phyloP scores from a whole-genome alignment of 768 basidiomycete species.

The Xerocomellus dryophilus region DNA sequence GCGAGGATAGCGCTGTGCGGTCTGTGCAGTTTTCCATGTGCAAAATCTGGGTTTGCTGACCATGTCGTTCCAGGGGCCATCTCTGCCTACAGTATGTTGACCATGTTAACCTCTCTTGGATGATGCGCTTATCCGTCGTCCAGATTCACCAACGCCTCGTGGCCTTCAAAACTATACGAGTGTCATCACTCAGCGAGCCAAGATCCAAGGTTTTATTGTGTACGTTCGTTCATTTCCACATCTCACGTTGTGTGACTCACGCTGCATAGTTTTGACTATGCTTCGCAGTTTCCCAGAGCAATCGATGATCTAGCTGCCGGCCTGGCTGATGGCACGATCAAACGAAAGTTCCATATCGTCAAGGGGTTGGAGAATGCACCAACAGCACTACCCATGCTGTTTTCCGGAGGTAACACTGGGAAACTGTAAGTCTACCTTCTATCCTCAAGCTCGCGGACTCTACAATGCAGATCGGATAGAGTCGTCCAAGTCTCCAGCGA shows the following conservation, averaged over 20 bases:
- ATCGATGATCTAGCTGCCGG: conserved; percentile 53
- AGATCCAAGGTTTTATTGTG: conserved; percentile 83
- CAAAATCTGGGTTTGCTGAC: conserved; percentile 1
- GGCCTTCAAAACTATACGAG: conserved; percentile 66
- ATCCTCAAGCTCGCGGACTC: background rate
- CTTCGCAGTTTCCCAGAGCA: conserved; percentile 53
- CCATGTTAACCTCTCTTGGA: background rate
- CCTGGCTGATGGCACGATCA: conserved; percentile 66
- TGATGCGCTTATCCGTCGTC: background rate
- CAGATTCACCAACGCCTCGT: conserved; percentile 58
- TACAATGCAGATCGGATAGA: conserved; percentile 32
- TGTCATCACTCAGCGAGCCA: conserved; percentile 75
- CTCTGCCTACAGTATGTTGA: conserved; percentile 69
- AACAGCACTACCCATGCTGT: conserved; percentile 65
- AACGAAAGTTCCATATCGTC: conserved; percentile 77
- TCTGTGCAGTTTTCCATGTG: conserved; percentile 33
- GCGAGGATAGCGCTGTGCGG: conserved; percentile 84
- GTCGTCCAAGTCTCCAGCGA: conserved; percentile 59
- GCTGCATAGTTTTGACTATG: conserved; percentile 67
- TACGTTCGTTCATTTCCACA: conserved; percentile 31
- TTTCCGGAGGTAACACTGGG: conserved; percentile 73
- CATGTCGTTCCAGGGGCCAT: conserved; percentile 59
- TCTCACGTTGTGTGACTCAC: background rate
- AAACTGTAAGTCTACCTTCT: conserved; percentile 50
- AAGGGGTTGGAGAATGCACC: conserved; percentile 75